These are phyloP conservation scores for Onygenales sp. DNA, from an alignment of 2,329 filamentous ascomycete genomes.

Conservation along the genomic window DNA sequence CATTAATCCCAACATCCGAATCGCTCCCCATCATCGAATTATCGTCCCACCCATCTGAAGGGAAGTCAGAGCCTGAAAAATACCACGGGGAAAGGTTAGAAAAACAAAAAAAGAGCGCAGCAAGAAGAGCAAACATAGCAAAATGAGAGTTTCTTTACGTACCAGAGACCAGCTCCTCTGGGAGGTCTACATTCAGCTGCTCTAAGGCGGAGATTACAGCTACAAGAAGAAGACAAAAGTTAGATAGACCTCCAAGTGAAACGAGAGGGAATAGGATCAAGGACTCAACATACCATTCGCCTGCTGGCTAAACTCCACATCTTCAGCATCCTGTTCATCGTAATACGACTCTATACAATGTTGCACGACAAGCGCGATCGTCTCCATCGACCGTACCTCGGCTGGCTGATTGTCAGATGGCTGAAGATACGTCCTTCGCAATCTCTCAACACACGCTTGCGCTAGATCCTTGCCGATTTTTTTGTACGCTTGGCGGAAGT, in stretches of 20 bases:
- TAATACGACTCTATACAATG: slow-evolving; percentile 31
- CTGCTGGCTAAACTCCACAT: slow-evolving; percentile 22
- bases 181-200: slow-evolving; percentile 26
- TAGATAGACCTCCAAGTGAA: slow-evolving; percentile 2
- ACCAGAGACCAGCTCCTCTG: slow-evolving; percentile 33
- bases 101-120: slow-evolving; percentile 10
- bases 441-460: slow-evolving; percentile 22
- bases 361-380: slow-evolving; percentile 27
- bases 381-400: slow-evolving; percentile 27
- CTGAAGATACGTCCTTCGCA: slow-evolving; percentile 23
- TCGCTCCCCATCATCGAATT: slow-evolving; percentile 32
- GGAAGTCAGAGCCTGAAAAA: slow-evolving; percentile 29
- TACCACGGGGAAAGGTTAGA: slow-evolving; percentile 14
- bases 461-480: slow-evolving; percentile 24
- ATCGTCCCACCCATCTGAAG: slow-evolving; percentile 35
- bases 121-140: background rate
- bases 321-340: slow-evolving; percentile 24
- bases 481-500: slow-evolving; percentile 18
- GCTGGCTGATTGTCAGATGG: slow-evolving; percentile 15
- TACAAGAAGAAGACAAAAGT: slow-evolving; percentile 10
- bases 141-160: slow-evolving; percentile 9
- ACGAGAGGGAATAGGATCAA: background rate
- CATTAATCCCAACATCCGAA: slow-evolving; percentile 29
- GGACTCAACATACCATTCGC: slow-evolving; percentile 24
- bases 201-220: slow-evolving; percentile 24